A percentile compares a stretch with the other conserved stretches of the same genome.
phyloP scores from a whole-genome alignment of 768 basidiomycete genomes.

The Boletus speciosus region DNA sequence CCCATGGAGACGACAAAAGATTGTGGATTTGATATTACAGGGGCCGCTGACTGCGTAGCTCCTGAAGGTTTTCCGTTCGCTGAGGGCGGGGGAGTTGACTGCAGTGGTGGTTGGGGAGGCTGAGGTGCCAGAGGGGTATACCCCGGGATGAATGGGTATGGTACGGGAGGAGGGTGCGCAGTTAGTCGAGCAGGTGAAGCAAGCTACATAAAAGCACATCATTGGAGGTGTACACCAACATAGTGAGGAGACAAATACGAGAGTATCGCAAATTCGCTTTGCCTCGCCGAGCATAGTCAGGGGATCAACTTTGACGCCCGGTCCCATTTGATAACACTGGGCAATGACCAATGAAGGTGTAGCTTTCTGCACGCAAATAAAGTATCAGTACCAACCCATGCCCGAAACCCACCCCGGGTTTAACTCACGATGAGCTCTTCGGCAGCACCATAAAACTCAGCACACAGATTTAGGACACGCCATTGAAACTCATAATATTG shows the following conservation, averaged over 20 bases:
- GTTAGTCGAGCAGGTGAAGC: constrained; percentile 72
- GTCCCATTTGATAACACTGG: constrained; percentile 77
- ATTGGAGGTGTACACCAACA: constrained; percentile 9
- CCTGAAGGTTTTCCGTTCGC: constrained; percentile 33
- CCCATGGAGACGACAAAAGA: constrained; percentile 71
- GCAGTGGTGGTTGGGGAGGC: constrained; percentile 31
- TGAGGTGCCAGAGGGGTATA: constrained; percentile 27
- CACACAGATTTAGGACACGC: constrained; percentile 77
- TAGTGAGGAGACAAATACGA: constrained; percentile 42
- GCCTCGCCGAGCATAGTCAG: constrained; percentile 71
- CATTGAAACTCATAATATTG: constrained; percentile 86
- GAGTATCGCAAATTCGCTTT: constrained; percentile 71
- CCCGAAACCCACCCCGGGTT: constrained; percentile 4
- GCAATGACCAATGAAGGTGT: constrained; percentile 70
- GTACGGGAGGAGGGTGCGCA: constrained; percentile 59
- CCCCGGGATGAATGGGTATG: constrained; percentile 47
- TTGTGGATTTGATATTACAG: constrained; percentile 66
- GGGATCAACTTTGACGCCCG: constrained; percentile 67
- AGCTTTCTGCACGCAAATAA: constrained; percentile 37
- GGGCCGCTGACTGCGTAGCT: constrained; percentile 33
- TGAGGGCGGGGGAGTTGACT: constrained; percentile 36
- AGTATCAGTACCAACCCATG: constrained; percentile 6
- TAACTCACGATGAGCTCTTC: constrained; percentile 76
- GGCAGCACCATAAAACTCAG: constrained; percentile 82
- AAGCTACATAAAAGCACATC: constrained; percentile 43